Conservation (phyloP, 805 yeast genomes). For the Pichia gijzeniarum region DNA sequence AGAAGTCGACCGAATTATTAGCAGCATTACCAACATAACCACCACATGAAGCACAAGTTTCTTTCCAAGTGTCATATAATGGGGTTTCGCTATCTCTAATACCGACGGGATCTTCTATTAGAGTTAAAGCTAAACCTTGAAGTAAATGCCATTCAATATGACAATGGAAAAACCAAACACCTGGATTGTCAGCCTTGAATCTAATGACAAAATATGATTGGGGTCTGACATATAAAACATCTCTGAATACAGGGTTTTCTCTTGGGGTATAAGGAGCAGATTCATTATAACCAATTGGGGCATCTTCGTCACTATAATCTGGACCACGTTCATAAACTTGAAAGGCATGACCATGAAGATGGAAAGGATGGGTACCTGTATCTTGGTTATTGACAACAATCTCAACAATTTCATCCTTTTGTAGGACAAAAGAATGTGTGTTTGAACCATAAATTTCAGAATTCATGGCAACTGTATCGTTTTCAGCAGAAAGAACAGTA, state of each 20-base stretch:
- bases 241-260: conserved; percentile 77
- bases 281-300: conserved; percentile 53
- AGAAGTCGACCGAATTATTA: conserved; percentile 55
- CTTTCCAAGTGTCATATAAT: conserved; percentile 53
- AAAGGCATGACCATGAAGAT: conserved; percentile 89
- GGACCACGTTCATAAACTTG: conserved; percentile 73
- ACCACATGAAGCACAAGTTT: conserved; percentile 49
- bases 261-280: conserved; percentile 50
- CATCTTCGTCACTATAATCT: conserved; percentile 46
- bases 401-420: conserved; percentile 64
- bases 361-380: conserved; percentile 96
- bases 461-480: conserved; percentile 39
- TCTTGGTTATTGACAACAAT: conserved; percentile 80
- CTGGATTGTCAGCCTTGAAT: conserved; percentile 91
- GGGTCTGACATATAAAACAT: conserved; percentile 70
- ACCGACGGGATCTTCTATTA: conserved; percentile 78
- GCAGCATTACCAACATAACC: conserved; percentile 83
- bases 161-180: conserved; percentile 98
- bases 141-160: conserved; percentile 97
- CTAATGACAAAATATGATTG: conserved; percentile 82
- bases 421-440: conserved; percentile 68
- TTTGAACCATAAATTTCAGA: conserved; percentile 66
- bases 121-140: conserved; percentile 80
- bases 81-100: conserved; percentile 52
- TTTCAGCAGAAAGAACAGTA: conserved; percentile 71